Conservation (phyloP, 78 protist genomes). For the Speleostelium caveatum region DNA sequence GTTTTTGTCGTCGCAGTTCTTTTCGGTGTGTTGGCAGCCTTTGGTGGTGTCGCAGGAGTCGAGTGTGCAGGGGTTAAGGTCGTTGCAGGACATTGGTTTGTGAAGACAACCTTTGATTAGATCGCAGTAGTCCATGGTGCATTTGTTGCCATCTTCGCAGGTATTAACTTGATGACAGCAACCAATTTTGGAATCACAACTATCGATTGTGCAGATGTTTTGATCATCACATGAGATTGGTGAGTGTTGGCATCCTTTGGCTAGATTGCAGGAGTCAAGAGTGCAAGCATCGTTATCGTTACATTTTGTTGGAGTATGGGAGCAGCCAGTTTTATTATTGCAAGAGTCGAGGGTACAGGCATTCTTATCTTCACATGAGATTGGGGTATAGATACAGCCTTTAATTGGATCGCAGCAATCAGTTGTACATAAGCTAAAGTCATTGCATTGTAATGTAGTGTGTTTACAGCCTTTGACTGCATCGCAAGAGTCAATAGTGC, state of each 20-base stretch:
- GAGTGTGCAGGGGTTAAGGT: slow-evolving; percentile 13
- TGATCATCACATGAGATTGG: slow-evolving; percentile 26
- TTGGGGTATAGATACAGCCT: slow-evolving; percentile 41
- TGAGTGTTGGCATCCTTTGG: slow-evolving; percentile 7
- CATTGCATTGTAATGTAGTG: slow-evolving; percentile 12
- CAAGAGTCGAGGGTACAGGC: too few species aligned
- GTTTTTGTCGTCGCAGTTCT: slow-evolving; percentile 13
- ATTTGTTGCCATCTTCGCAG: slow-evolving; percentile 14
- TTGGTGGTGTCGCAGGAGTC: slow-evolving; percentile 22
- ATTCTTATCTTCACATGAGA: slow-evolving; percentile 31
- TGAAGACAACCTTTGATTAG: slow-evolving; percentile 2
- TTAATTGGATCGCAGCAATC: too few species aligned
- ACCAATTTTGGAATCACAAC: neutral
- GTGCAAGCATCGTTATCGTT: too few species aligned
- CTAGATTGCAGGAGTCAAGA: slow-evolving; percentile 2
- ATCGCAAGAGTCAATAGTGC: slow-evolving; percentile 34
- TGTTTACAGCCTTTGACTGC: neutral
- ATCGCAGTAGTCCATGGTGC: slow-evolving; percentile 14
- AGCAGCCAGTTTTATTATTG: too few species aligned
- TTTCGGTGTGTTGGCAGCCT: slow-evolving; percentile 33
- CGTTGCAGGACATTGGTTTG: slow-evolving; percentile 14
- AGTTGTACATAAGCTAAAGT: slow-evolving; percentile 32
- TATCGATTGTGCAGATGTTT: slow-evolving; percentile 14
- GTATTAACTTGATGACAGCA: neutral
- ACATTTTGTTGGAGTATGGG: too few species aligned